Evolutionary conservation across 108 stramenopile species (phyloP).

Genomic region (Aureococcus anophagefferens): DNA sequence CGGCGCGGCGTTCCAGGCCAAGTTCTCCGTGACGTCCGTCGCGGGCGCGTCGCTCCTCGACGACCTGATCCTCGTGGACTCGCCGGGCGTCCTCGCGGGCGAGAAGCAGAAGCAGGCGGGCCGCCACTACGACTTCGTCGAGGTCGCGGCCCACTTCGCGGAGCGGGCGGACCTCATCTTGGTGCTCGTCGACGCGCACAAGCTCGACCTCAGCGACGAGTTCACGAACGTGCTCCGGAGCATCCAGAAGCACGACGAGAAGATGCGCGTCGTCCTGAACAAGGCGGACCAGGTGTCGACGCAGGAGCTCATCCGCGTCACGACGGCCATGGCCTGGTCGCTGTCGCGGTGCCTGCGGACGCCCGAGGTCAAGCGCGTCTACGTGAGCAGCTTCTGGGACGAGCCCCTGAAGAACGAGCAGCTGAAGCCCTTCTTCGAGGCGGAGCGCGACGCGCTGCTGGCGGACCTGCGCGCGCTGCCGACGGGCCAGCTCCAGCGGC

Average conservation of each 20-base stretch:
- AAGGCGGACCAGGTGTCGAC: conserved; percentile 54
- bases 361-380: conserved; percentile 61
- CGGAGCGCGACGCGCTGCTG: conserved; percentile 61
- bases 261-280: conserved; percentile 52
- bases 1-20: conserved; percentile 13
- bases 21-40: conserved; percentile 56
- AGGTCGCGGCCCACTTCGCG: conserved; percentile 54
- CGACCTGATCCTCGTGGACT: conserved; percentile 65
- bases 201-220: conserved; percentile 57
- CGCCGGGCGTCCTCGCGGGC: conserved; percentile 69
- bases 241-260: conserved; percentile 38
- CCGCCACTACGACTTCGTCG: conserved; percentile 51
- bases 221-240: conserved; percentile 42
- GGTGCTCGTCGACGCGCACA: conserved; percentile 61
- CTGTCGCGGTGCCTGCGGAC: conserved; percentile 60
- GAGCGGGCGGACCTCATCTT: conserved; percentile 62
- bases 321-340: conserved; percentile 47
- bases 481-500: conserved; percentile 49
- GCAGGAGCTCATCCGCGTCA: conserved; percentile 50
- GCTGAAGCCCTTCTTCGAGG: conserved; percentile 54
- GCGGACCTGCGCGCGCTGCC: conserved; percentile 53
- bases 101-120: conserved; percentile 70
- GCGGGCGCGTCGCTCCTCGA: too few relatives aligned
- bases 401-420: conserved; percentile 41
- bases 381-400: conserved; percentile 68